These are phyloP conservation scores for Dactylellina sp. DNA, from an alignment of 2,329 filamentous ascomycete species.

Conservation along the genomic window DNA sequence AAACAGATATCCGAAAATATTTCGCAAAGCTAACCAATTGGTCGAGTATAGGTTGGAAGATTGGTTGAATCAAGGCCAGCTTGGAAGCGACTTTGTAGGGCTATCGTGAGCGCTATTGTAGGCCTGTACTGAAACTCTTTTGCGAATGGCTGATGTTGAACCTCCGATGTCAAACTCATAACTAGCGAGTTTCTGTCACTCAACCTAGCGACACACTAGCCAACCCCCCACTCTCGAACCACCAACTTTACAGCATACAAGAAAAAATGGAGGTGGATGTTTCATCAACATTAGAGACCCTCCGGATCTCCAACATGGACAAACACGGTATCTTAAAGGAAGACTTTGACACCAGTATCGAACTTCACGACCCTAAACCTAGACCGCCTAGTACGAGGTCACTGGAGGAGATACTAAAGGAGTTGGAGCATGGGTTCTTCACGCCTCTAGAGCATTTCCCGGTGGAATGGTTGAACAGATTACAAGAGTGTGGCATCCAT, in stretches of 20 bases:
- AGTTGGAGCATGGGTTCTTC: conserved; percentile 80
- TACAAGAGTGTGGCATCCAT: conserved; percentile 77
- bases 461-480: conserved; percentile 83
- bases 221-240: neutral
- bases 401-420: conserved; percentile 26
- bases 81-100: too few relatives aligned
- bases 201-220: neutral
- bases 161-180: conserved; percentile 63
- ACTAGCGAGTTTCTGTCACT: too few relatives aligned
- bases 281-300: conserved; percentile 21
- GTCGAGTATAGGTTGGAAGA: neutral
- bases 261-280: conserved; percentile 44
- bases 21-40: neutral
- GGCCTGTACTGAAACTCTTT: too few relatives aligned
- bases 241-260: neutral
- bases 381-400: conserved; percentile 23
- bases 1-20: neutral
- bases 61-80: conserved; percentile 64
- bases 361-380: conserved; percentile 20
- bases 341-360: conserved; percentile 13
- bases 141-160: conserved; percentile 68
- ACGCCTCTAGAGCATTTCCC: conserved; percentile 83
- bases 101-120: too few relatives aligned
- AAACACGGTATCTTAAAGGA: neutral
- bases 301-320: conserved; percentile 3